phyloP scores from a whole-genome alignment of 2,329 filamentous ascomycete species.

The Phialocephala sp. region DNA sequence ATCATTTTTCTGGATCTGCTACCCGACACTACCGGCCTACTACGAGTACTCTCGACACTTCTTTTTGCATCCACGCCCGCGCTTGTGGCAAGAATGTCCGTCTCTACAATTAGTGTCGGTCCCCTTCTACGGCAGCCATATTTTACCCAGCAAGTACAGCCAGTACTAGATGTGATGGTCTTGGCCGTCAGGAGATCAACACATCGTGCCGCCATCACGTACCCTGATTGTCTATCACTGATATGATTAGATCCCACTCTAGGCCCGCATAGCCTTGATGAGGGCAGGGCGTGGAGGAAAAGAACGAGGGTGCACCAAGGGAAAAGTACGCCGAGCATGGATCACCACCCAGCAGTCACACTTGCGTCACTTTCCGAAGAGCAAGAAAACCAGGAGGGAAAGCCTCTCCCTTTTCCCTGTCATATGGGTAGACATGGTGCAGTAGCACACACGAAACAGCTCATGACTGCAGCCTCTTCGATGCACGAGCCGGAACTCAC shows the following conservation, averaged over 20 bases:
- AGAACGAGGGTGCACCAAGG: neutral
- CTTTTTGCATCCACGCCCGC: neutral
- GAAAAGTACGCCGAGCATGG: conserved; percentile 6
- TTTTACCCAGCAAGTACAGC: neutral
- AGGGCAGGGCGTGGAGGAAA: conserved; percentile 2
- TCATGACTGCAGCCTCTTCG: conserved; percentile 21
- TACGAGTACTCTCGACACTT: neutral
- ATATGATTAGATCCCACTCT: conserved; percentile 16
- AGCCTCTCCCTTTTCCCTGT: conserved; percentile 11
- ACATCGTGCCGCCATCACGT: neutral
- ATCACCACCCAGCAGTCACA: neutral
- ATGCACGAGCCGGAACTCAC: conserved; percentile 8
- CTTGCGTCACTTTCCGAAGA: conserved; percentile 17
- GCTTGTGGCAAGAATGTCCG: neutral
- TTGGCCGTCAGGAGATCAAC: neutral
- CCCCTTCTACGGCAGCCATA: too few relatives aligned
- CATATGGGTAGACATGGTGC: conserved; percentile 1
- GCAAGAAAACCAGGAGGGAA: neutral
- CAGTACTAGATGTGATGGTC: neutral
- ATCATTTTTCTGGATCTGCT: conserved; percentile 12
- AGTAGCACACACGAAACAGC: conserved; percentile 17
- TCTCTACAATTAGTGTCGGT: too few relatives aligned
- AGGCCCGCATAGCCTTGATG: neutral
- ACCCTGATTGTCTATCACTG: neutral
- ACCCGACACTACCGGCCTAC: neutral